These are phyloP conservation scores for Penicillium macrosclerotiorum DNA, from an alignment of 495 filamentous ascomycete species.

Conservation along the genomic window DNA sequence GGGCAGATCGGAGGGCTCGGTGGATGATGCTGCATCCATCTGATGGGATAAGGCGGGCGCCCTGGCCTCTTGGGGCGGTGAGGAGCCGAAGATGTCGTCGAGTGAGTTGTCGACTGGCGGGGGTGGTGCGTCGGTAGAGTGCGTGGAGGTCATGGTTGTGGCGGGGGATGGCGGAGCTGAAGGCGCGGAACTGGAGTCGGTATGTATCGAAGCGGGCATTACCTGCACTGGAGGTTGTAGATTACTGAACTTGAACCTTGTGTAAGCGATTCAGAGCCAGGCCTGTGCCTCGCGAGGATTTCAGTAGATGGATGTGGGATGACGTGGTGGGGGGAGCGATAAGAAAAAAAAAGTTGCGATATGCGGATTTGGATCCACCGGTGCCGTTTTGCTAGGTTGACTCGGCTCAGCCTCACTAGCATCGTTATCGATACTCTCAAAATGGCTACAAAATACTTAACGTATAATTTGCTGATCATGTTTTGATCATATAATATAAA, in stretches of 20 bases:
- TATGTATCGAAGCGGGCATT: conserved; percentile 1
- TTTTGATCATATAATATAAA: too few relatives aligned
- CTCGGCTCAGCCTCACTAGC: neutral
- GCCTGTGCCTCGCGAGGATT: too few relatives aligned
- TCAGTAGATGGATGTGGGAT: neutral
- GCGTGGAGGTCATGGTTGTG: conserved; percentile 30
- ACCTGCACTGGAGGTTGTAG: neutral
- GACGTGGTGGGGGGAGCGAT: conserved; percentile 1
- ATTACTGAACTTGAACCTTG: too few relatives aligned
- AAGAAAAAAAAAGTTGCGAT: conserved; percentile 4
- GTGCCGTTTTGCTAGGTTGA: neutral
- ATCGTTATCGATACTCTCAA: too few relatives aligned
- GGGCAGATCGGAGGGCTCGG: conserved; percentile 68
- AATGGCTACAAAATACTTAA: too few relatives aligned
- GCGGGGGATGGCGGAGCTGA: conserved; percentile 22
- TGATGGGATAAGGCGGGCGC: too few relatives aligned
- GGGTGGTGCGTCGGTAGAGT: conserved; percentile 2
- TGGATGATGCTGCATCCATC: too few relatives aligned
- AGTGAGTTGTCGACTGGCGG: conserved; percentile 34
- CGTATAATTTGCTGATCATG: too few relatives aligned
- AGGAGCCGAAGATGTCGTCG: conserved; percentile 50
- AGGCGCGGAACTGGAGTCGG: conserved; percentile 4
- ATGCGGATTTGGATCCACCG: neutral
- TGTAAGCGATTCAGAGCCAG: too few relatives aligned
- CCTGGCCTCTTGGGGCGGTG: conserved; percentile 23